Evolutionary conservation across 306 rosid genomes (phyloP).

Genomic region (Citrullus mucosospermus): DNA sequence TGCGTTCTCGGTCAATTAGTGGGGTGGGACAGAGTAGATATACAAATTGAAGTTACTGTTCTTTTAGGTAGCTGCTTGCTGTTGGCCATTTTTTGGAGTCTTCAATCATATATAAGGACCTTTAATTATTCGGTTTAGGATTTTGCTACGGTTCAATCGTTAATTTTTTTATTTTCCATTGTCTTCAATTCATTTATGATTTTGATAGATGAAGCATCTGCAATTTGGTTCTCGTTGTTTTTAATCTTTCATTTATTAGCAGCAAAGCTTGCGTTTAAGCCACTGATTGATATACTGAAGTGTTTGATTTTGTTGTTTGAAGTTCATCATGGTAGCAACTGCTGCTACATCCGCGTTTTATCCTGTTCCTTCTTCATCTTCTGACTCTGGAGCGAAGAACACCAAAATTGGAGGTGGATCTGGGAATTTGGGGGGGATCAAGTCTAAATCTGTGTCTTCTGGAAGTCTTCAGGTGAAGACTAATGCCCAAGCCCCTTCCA

Average conservation of each 20-base stretch:
- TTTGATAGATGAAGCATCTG: background rate
- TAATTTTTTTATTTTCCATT: background rate
- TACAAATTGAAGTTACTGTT: background rate
- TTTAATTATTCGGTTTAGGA: background rate
- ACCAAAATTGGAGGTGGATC: slow-evolving; percentile 35
- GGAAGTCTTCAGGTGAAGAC: slow-evolving; percentile 71
- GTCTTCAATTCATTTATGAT: background rate
- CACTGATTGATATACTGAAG: background rate
- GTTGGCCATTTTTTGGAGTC: background rate
- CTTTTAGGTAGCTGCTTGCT: background rate
- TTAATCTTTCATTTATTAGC: background rate
- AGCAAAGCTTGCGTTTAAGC: background rate
- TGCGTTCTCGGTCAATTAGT: background rate
- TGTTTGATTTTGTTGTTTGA: slow-evolving; percentile 16
- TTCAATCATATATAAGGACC: background rate
- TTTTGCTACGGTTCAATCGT: background rate
- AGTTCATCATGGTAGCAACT: slow-evolving; percentile 78
- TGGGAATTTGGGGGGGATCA: slow-evolving; percentile 37
- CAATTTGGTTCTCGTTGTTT: background rate
- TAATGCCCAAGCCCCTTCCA: slow-evolving; percentile 82
- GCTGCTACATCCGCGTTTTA: slow-evolving; percentile 64
- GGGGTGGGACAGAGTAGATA: background rate
- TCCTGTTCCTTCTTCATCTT: slow-evolving; percentile 48
- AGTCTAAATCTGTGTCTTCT: slow-evolving; percentile 35
- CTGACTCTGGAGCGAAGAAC: slow-evolving; percentile 34